Evolutionary conservation across 164 flowering plant species (phyloP).

Genomic region (Platanus orientalis): DNA sequence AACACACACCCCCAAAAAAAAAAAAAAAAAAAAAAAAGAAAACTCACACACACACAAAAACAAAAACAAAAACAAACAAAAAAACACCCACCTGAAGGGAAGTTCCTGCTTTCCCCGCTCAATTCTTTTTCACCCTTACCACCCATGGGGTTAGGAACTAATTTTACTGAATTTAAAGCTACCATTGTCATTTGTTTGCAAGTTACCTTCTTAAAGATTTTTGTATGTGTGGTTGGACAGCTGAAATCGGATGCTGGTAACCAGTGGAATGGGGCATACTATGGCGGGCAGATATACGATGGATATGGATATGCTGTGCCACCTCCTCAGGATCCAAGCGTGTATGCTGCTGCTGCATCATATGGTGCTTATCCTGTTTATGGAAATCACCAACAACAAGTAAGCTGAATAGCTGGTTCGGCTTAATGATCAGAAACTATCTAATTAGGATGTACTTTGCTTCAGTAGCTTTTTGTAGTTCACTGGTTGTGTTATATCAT

Average conservation of each 20-base stretch:
- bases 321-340: slow-evolving; percentile 62
- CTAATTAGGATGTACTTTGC: slow-evolving; percentile 12
- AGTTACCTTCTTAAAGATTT: background rate
- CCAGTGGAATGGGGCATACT: slow-evolving; percentile 72
- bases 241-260: slow-evolving; percentile 52
- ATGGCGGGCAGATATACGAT: slow-evolving; percentile 72
- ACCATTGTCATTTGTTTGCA: background rate
- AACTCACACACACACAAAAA: too few relatives aligned
- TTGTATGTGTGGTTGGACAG: slow-evolving; percentile 28
- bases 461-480: slow-evolving; percentile 13
- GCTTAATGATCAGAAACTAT: slow-evolving; percentile 3
- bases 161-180: background rate
- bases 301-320: slow-evolving; percentile 69
- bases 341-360: slow-evolving; percentile 64
- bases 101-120: too few relatives aligned
- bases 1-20: too few relatives aligned
- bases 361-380: slow-evolving; percentile 79
- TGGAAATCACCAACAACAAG: slow-evolving; percentile 89
- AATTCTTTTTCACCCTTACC: background rate
- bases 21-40: too few relatives aligned
- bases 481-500: slow-evolving; percentile 28
- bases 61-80: too few relatives aligned
- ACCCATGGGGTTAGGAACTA: background rate
- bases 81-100: too few relatives aligned
- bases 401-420: slow-evolving; percentile 55